phyloP scores from a whole-genome alignment of 345 rosid species.

The Sonneratia caseolaris region DNA sequence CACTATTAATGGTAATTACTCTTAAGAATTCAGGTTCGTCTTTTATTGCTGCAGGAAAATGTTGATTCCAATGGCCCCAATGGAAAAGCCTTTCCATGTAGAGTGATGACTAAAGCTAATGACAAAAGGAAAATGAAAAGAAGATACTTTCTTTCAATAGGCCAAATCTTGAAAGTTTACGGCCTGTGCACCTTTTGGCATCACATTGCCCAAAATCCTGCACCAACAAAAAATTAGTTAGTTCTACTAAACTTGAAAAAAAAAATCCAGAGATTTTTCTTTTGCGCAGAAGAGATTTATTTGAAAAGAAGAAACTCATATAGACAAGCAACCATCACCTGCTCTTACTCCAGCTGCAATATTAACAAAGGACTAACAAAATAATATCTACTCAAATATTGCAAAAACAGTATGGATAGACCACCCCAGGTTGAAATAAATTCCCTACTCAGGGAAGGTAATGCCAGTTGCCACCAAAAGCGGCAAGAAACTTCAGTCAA shows the following conservation, averaged over 20 bases:
- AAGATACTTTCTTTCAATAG: conserved; percentile 80
- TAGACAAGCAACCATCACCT: neutral
- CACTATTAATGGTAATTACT: neutral
- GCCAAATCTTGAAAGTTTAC: conserved; percentile 83
- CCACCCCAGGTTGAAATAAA: neutral
- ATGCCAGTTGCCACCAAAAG: neutral
- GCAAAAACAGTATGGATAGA: neutral
- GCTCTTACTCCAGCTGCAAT: neutral
- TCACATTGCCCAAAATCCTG: conserved; percentile 97
- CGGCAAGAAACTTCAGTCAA: neutral
- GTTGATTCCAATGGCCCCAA: neutral
- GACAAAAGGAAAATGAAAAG: conserved; percentile 1
- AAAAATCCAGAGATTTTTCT: neutral
- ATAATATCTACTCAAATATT: neutral
- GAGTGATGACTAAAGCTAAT: conserved; percentile 1
- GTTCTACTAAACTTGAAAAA: neutral
- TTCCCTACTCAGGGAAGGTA: neutral
- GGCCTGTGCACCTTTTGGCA: conserved; percentile 93
- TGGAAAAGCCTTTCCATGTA: neutral
- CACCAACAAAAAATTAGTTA: neutral
- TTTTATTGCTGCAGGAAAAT: neutral
- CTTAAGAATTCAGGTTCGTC: neutral
- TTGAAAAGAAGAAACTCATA: neutral
- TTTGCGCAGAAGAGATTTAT: neutral
- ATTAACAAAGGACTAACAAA: neutral